phyloP scores from a whole-genome alignment of 2,329 filamentous ascomycete species.

The Byssoonygena ceratinophila region DNA sequence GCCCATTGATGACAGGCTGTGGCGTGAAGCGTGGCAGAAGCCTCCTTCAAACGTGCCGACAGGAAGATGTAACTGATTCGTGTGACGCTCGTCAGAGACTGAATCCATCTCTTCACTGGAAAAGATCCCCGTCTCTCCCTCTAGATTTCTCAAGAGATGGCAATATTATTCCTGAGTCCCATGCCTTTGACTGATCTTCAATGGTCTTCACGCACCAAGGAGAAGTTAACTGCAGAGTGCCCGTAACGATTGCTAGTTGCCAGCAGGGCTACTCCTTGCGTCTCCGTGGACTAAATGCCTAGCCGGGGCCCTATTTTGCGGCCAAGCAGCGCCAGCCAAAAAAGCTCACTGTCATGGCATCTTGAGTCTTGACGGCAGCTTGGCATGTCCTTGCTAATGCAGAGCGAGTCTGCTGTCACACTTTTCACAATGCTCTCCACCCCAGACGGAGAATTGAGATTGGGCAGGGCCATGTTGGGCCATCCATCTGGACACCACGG shows the following conservation, averaged over 20 bases:
- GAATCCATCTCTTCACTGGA: background rate
- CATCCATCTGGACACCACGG: background rate
- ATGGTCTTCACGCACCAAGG: too few species aligned
- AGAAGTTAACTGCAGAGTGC: too few species aligned
- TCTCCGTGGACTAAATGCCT: background rate
- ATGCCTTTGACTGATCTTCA: too few species aligned
- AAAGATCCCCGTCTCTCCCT: too few species aligned
- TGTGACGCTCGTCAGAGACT: background rate
- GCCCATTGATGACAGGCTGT: background rate
- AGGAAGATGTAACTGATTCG: background rate
- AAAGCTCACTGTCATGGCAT: background rate
- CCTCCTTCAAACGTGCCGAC: background rate
- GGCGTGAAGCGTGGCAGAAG: conserved; percentile 2
- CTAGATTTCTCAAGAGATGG: too few species aligned
- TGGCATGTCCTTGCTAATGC: background rate
- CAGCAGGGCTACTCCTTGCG: background rate
- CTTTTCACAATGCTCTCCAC: conserved; percentile 1
- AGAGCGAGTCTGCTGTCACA: background rate
- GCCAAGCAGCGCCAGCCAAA: background rate
- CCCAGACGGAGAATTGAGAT: background rate
- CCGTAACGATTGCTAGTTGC: too few species aligned
- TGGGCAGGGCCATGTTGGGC: background rate
- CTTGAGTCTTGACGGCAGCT: background rate
- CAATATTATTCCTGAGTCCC: too few species aligned
- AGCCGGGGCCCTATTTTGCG: background rate